Evolutionary conservation across 768 basidiomycete species (phyloP), one percentile per base, ranked within the genome.

Genomic region (Omphalotus guepiniiformis): DNA sequence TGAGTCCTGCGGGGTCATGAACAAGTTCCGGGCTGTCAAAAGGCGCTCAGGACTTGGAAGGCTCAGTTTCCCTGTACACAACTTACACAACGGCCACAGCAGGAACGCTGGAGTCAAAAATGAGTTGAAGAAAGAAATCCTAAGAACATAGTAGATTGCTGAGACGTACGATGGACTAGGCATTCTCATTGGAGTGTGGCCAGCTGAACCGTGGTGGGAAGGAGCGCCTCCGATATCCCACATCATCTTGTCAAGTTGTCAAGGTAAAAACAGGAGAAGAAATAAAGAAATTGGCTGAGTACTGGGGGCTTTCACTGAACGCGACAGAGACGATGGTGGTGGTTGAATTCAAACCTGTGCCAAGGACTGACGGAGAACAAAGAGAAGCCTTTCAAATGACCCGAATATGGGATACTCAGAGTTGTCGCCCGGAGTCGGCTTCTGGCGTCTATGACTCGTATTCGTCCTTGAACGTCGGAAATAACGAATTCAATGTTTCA

Each of bases 181-280:
- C 43, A 61, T 53, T 26, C 51, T 57, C 41, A 58, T 56, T 30
- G 50, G 58, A 39, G 61, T 57, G 13, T 56, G 56, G 13, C 61
- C 53, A 40, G 56, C 59, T n/a, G 60, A 62, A 32, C 53, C 57
- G 35, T 55, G 56, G 28, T 55, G 55, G 34, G 32, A n/a, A 42
- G 16, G 36, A 34, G 59, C 51, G 50, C 58, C 55, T 21, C 54
- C 50, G 19, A 64, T 58, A 58, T 69, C 66, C 70, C 70, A 72
- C 72, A 72, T 72, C 70, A 68, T 71, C 50, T 63, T 65, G 58
- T 51, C 51, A 11, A 45, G 47, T 40, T 12, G 28, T 9, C 13
- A 21, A 11, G 19, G 38, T 39, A 11, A 13, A 9, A 11, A 21
- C 11, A 39, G 15, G 18, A 9, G 19, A 39, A 39, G 19, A 39